Evolutionary conservation across 768 basidiomycete genomes (phyloP).

Genomic region (Galerina marginata): DNA sequence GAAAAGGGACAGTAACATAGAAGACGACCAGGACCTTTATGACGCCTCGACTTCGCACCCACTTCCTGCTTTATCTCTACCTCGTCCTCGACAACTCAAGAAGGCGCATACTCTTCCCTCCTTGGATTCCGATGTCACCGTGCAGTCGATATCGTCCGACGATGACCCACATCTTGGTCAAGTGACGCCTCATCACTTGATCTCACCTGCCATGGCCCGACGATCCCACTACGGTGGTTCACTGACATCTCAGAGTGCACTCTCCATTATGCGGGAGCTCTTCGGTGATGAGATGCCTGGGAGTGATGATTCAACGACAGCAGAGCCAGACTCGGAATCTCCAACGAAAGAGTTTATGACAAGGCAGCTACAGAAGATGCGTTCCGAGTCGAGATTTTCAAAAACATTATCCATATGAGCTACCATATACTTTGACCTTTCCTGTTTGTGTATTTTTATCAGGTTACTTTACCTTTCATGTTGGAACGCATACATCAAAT

Average conservation of each 20-base stretch:
- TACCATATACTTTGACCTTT: neutral
- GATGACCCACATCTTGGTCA: conserved; percentile 69
- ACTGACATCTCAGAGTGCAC: neutral
- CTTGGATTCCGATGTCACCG: conserved; percentile 16
- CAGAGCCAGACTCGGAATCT: conserved; percentile 28
- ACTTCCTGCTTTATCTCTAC: conserved; percentile 18
- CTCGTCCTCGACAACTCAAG: conserved; percentile 6
- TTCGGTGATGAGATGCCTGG: conserved; percentile 23
- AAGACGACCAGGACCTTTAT: neutral
- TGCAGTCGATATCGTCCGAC: conserved; percentile 57
- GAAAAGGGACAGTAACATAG: conserved; percentile 17
- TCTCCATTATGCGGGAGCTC: conserved; percentile 12
- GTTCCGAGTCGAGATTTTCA: conserved; percentile 4
- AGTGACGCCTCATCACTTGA: conserved; percentile 71
- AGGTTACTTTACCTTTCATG: neutral
- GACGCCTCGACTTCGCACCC: neutral
- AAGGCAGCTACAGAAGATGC: conserved; percentile 23
- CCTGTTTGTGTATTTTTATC: conserved; percentile 1
- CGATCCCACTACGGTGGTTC: conserved; percentile 3
- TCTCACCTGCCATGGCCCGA: conserved; percentile 55
- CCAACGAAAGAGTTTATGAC: conserved; percentile 30
- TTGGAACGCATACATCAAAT: too few species aligned
- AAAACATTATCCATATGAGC: neutral
- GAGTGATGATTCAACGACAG: conserved; percentile 30
- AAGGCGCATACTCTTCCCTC: conserved; percentile 13